Percentiles rank a stretch among this genome's conserved stretches.
These are phyloP conservation scores for Cordyceps tenuipes DNA, from an alignment of 2,329 filamentous ascomycete species.

Conservation along the genomic window DNA sequence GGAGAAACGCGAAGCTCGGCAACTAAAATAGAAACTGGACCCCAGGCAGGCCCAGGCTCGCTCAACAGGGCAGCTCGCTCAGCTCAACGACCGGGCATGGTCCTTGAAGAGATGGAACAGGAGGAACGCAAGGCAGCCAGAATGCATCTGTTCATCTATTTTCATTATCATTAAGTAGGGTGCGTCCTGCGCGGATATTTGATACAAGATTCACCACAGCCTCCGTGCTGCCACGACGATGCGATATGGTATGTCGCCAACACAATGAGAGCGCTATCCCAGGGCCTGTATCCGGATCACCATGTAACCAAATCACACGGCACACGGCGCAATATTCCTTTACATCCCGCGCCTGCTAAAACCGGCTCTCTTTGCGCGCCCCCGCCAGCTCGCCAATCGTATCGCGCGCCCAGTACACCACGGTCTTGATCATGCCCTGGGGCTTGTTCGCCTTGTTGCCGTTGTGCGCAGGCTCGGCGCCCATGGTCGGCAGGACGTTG, in stretches of 20 bases:
- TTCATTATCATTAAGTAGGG: conserved; percentile 10
- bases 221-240: neutral
- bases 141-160: neutral
- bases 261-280: neutral
- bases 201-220: neutral
- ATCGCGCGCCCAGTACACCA: conserved; percentile 50
- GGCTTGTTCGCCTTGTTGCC: conserved; percentile 30
- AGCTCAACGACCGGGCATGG: neutral
- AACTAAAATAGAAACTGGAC: neutral
- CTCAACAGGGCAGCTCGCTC: neutral
- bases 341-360: conserved; percentile 8
- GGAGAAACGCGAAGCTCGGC: too few relatives aligned
- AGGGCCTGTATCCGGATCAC: neutral
- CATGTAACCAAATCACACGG: neutral
- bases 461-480: conserved; percentile 48
- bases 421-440: conserved; percentile 58
- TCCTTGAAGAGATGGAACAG: neutral
- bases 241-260: neutral
- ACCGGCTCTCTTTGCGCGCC: conserved; percentile 19
- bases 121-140: neutral
- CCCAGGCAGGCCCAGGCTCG: neutral
- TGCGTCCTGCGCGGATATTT: conserved; percentile 9
- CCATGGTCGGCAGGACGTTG: conserved; percentile 90
- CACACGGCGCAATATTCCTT: neutral
- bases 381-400: conserved; percentile 39